Evolutionary conservation across 2,329 filamentous ascomycete genomes (phyloP).

Genomic region (Trichoderma sp.): DNA sequence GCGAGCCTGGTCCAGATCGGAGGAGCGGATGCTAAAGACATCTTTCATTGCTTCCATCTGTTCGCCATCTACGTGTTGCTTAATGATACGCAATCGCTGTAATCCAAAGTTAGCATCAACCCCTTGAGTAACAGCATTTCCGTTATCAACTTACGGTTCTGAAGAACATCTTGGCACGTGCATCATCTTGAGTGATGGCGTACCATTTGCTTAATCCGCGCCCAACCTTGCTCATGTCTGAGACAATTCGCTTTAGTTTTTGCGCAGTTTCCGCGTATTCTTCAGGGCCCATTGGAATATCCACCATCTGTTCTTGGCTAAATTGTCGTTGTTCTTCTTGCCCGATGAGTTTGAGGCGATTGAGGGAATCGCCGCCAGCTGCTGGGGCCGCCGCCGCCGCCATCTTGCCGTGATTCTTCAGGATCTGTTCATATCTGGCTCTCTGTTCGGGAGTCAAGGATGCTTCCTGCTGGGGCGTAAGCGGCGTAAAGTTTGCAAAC

Average conservation of each 20-base stretch:
- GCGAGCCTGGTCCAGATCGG: conserved; percentile 50
- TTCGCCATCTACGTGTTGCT: conserved; percentile 52
- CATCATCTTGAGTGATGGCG: conserved; percentile 46
- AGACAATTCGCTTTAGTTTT: conserved; percentile 42
- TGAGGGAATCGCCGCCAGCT: conserved; percentile 22
- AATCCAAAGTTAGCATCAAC: conserved; percentile 32
- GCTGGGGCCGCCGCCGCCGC: conserved; percentile 1
- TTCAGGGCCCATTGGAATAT: conserved; percentile 46
- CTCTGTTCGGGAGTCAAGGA: conserved; percentile 44
- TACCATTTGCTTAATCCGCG: conserved; percentile 49
- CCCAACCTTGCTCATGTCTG: conserved; percentile 45
- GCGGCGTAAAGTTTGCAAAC: conserved; percentile 20
- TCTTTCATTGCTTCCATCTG: conserved; percentile 45
- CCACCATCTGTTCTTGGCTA: conserved; percentile 39
- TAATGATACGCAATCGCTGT: conserved; percentile 51
- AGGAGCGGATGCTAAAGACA: conserved; percentile 48
- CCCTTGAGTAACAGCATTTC: too few relatives aligned
- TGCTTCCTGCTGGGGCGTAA: conserved; percentile 37
- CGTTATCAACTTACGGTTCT: conserved; percentile 44
- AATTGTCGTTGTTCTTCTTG: conserved; percentile 42
- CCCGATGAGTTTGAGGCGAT: conserved; percentile 35
- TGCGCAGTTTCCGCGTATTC: conserved; percentile 43
- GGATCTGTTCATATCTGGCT: conserved; percentile 41
- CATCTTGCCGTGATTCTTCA: conserved; percentile 29
- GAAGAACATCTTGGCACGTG: conserved; percentile 51